Evolutionary conservation across 1,284 basidiomycete genomes (phyloP), one percentile per base, ranked within the genome.

Genomic region (Naganishia liquefaciens): DNA sequence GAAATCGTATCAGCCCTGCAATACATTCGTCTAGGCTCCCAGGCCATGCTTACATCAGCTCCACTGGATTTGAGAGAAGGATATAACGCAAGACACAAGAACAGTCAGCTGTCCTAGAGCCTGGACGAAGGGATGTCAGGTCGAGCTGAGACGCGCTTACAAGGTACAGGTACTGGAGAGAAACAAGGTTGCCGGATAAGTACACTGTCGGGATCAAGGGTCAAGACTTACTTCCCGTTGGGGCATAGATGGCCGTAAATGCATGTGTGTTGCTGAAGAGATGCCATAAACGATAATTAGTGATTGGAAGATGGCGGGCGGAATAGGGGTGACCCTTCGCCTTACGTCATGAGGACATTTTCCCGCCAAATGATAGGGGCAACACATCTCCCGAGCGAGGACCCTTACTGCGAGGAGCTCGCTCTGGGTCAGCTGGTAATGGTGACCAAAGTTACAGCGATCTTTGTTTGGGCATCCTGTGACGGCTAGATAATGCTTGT

Each of bases 341-440:
- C 55, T 60, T 37, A 60, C 44, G 28, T 49, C 44, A 25, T 51
- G 25, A 19, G 54, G 52, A 33, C 63, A 64, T 40, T 52, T 58
- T 28, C 37, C 49, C 15, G 58, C 58, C 55, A 60, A 9, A 39
- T 64, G 54, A 27, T 64, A 55, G 9, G 63, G 63, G 42, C 63
- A 64, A 51, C 49, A 55, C 55, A 67, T 67, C 30, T 62, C 57
- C 62, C 58, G 64, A 6, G 66, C 66, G 19, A 67, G 37, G n/a
- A 58, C 63, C 42, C 46, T 54, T 2, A 67, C 55, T 4, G 62
- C 66, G 17, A 44, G 49, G 23, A 67, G 17, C 44, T 63, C 66
- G 42, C 42, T 54, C 42, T 67, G 28, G 0, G 66, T 64, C 27
- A 67, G 43, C 25, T 67, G 50, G 58, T 67, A 67, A 42, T 57